Conservation (phyloP, 768 basidiomycete genomes). For the Multifurca ochricompacta region DNA sequence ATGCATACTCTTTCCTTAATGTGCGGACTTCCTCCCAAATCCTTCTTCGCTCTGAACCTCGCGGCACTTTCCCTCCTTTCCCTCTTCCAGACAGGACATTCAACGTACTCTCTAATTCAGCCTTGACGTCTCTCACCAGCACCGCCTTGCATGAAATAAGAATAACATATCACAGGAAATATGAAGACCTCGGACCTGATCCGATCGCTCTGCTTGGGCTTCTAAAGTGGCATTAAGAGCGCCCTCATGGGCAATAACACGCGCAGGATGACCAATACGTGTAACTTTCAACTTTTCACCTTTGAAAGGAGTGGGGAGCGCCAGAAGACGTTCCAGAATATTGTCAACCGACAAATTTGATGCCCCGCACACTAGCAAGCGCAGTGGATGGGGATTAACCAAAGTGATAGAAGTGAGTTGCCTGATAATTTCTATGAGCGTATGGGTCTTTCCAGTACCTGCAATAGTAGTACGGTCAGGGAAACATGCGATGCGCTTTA, state of each 20-base stretch:
- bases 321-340: conserved; percentile 77
- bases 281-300: conserved; percentile 56
- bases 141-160: conserved; percentile 42
- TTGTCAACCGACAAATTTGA: conserved; percentile 96
- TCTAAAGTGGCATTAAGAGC: conserved; percentile 65
- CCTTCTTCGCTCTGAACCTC: conserved; percentile 69
- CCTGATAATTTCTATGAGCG: conserved; percentile 87
- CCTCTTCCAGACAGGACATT: conserved; percentile 61
- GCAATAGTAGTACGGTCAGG: not conserved
- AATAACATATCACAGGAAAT: not conserved
- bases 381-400: conserved; percentile 42
- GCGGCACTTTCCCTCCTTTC: conserved; percentile 61
- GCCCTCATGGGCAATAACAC: conserved; percentile 69
- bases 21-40: conserved; percentile 84
- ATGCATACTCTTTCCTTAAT: conserved; percentile 78
- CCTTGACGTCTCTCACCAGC: conserved; percentile 82
- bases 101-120: conserved; percentile 69
- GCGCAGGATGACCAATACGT: conserved; percentile 92
- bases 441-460: conserved; percentile 95
- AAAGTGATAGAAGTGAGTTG: conserved; percentile 54
- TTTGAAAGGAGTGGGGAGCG: conserved; percentile 45
- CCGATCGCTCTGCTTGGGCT: conserved; percentile 62
- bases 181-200: conserved; percentile 40
- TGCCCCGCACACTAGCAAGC: conserved; percentile 85
- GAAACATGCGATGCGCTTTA: not conserved